phyloP scores from a whole-genome alignment of 805 yeast species.

The Metschnikowia santaceciliae region DNA sequence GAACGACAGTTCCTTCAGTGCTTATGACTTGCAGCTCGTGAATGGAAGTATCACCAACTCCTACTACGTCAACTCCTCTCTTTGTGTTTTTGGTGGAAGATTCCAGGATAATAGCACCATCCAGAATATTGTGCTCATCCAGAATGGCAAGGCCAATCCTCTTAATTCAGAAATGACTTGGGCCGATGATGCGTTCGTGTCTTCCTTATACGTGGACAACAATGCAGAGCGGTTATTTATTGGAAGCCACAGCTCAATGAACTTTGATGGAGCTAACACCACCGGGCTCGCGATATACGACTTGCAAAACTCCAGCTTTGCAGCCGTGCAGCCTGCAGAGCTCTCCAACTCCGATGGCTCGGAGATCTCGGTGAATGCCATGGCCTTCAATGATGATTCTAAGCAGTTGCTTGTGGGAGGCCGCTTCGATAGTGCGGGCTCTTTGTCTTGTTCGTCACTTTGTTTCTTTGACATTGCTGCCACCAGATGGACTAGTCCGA shows the following conservation, averaged over 20 bases:
- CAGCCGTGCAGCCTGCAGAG: constrained; percentile 47
- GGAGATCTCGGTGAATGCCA: constrained; percentile 33
- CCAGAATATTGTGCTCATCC: constrained; percentile 29
- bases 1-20: constrained; percentile 20
- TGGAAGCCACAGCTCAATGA: constrained; percentile 42
- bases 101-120: constrained; percentile 33
- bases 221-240: constrained; percentile 35
- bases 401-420: constrained; percentile 68
- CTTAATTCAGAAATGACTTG: constrained; percentile 25
- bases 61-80: constrained; percentile 44
- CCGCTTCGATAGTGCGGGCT: constrained; percentile 55
- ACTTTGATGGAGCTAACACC: constrained; percentile 16
- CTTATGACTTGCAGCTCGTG: constrained; percentile 23
- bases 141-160: constrained; percentile 15
- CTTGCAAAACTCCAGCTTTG: constrained; percentile 37
- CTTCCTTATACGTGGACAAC: constrained; percentile 34
- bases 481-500: constrained; percentile 52
- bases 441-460: constrained; percentile 53
- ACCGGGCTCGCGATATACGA: constrained; percentile 55
- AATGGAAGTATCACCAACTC: constrained; percentile 28
- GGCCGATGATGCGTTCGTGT: constrained; percentile 24
- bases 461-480: constrained; percentile 60
- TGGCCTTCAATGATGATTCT: constrained; percentile 31
- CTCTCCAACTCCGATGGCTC: constrained; percentile 43
- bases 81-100: constrained; percentile 58